Base-by-base conservation (phyloP, 345 rosid genomes). In the Camelina hispida region DNA sequence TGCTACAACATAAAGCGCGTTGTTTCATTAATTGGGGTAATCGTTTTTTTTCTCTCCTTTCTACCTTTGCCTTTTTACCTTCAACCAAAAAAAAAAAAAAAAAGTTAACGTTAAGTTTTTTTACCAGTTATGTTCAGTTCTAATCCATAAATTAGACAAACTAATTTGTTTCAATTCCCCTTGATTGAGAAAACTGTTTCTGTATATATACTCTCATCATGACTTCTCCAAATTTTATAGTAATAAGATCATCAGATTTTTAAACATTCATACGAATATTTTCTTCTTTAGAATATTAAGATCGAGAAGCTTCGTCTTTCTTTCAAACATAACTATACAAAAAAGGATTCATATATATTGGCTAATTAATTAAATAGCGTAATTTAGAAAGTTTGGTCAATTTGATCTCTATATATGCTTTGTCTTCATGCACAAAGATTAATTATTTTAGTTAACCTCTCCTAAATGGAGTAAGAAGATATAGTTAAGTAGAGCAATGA, bases 11-110 rank as follows among this genome's bases (percentile, higher is more conserved):
- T 22, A 67, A 68, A 40, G 7, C 71, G 22, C 35, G 50, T 13
- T 68, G 48, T 68, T 68, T 53, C 51, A 38, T 52, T 68, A 38
- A 20, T 37, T 67, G 23, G 23, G 4, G 10, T 9, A 38, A 68
- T 22, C 22, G 22, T 37, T 5, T 22, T 3, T 25, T 25, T 4
- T 38, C 18, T 22, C 25, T 53, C 23, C 22, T 68, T 68, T 43
- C 18, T 46, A 46, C 50, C 50, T 22, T 22, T 52, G 35, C 15
- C 30, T 25, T 25, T 35, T 51, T 50, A 20, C 17, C 53, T 42
- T 7, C 30, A 7, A 7, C 9, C 1, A 13, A 1, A 42, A n/a
- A 10, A 34, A 34, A 6, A 6, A 7, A 22, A 3, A 42, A 14
- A 7, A 15, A 11, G 44, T 13, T 30, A 15, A n/a, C 22, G 66